Evolutionary conservation across 2,329 filamentous ascomycete genomes (phyloP).

Genomic region (Aphanoascus verrucosus): DNA sequence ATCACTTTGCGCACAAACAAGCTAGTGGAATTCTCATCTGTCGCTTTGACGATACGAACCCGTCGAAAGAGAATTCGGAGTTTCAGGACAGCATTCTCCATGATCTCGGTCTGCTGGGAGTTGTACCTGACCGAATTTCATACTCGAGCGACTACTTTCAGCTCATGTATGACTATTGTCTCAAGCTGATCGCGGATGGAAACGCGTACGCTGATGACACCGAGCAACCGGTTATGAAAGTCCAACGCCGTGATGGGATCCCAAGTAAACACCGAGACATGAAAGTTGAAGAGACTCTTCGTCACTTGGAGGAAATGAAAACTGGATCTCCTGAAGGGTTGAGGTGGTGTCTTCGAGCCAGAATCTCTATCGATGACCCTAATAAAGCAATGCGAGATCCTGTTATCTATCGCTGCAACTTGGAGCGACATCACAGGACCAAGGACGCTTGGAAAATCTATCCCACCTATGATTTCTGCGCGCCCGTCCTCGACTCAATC

Average conservation of each 20-base stretch:
- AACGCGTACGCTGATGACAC: slow-evolving; percentile 94
- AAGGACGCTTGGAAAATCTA: slow-evolving; percentile 56
- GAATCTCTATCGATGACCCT: slow-evolving; percentile 80
- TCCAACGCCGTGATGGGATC: slow-evolving; percentile 73
- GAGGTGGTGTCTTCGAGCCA: slow-evolving; percentile 86
- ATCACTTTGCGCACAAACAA: slow-evolving; percentile 91
- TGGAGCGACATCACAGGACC: slow-evolving; percentile 51
- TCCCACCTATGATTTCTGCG: slow-evolving; percentile 57
- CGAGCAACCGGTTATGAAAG: slow-evolving; percentile 74
- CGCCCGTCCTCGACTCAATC: slow-evolving; percentile 51
- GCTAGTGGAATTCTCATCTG: slow-evolving; percentile 86
- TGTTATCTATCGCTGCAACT: slow-evolving; percentile 93
- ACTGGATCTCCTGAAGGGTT: slow-evolving; percentile 65
- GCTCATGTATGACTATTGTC: slow-evolving; percentile 73
- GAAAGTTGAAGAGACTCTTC: slow-evolving; percentile 69
- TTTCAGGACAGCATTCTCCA: slow-evolving; percentile 89
- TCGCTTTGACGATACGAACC: slow-evolving; percentile 95
- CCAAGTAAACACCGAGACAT: slow-evolving; percentile 74
- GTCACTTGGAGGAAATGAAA: slow-evolving; percentile 90
- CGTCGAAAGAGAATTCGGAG: slow-evolving; percentile 92
- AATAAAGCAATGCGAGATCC: slow-evolving; percentile 96
- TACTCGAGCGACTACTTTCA: slow-evolving; percentile 97
- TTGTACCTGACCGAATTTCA: slow-evolving; percentile 74
- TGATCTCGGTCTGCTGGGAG: slow-evolving; percentile 81
- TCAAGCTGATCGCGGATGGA: slow-evolving; percentile 74